These are phyloP conservation scores for Russula foetens DNA, from an alignment of 768 basidiomycete species.

Conservation along the genomic window DNA sequence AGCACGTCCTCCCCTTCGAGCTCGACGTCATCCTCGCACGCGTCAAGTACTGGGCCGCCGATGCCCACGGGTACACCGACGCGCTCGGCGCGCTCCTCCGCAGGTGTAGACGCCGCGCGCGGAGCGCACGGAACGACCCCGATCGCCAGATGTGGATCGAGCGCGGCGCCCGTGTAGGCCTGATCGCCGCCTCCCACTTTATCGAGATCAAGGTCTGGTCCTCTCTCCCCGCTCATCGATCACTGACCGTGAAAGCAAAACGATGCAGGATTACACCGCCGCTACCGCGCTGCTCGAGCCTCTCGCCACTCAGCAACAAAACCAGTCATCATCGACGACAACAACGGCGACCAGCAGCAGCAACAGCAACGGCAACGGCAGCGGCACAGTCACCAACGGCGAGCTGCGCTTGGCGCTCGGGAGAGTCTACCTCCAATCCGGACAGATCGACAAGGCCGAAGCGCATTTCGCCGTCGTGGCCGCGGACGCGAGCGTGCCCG, in stretches of 20 bases:
- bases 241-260: too few relatives aligned
- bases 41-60: conserved; percentile 74
- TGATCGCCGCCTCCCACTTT: conserved; percentile 76
- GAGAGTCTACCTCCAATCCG: conserved; percentile 67
- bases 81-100: conserved; percentile 53
- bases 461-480: conserved; percentile 49
- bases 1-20: conserved; percentile 48
- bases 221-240: background rate
- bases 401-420: conserved; percentile 62
- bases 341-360: background rate
- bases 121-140: conserved; percentile 30
- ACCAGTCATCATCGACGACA: background rate
- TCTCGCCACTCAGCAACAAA: conserved; percentile 36
- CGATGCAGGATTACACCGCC: conserved; percentile 60
- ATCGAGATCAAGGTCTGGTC: conserved; percentile 73
- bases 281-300: conserved; percentile 62
- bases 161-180: conserved; percentile 60
- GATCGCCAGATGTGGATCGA: conserved; percentile 67
- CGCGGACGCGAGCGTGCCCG: conserved; percentile 35
- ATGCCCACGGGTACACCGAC: conserved; percentile 74
- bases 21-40: conserved; percentile 63
- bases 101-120: conserved; percentile 43
- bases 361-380: background rate
- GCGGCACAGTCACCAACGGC: conserved; percentile 27
- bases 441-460: conserved; percentile 51